Evolutionary conservation across 1,284 basidiomycete genomes (phyloP), one percentile per base, ranked within the genome.

Genomic region (Peniophora sp.): DNA sequence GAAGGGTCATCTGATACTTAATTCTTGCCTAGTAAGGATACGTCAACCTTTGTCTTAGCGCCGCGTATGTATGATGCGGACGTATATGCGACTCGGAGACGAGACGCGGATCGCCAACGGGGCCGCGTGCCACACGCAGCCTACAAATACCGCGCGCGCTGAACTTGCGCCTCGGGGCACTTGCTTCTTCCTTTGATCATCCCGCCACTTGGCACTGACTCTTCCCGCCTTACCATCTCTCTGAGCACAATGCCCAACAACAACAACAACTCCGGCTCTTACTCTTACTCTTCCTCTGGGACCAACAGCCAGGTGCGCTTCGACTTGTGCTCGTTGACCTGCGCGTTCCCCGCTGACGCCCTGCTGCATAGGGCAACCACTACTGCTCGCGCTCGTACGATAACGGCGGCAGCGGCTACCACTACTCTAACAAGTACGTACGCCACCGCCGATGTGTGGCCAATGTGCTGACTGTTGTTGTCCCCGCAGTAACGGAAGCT

Each of bases 391-490:
- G 78, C 44, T 65, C 74, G 58, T 71, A 71, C 36, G 66, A 68
- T 19, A 59, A 54, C 35, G 67, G 69, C 2, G 62, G 65, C 16
- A 65, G 53, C 32, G 72, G 75, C 0, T 82, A 81, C 52, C 81
- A 82, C 54, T 83, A 83, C 56, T 81, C 79, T 9, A 83, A 82
- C 64, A 56, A 25, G 75, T 75, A 55, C 2, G 68, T n/a, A 22
- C 34, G 64, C 23, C 12, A 25, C 6, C 25, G 50, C 3, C 27
- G 20, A 16, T n/a, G 17, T 41, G 38, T 19, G 2, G 9, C 38
- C 19, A 12, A 43, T 34, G 35, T 43, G n/a, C 12, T 14, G 16
- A 17, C 47, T 44, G n/a, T 35, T 24, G 2, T 2, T 53, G n/a
- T 23, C 53, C 34, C 47, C 35, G 16, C 56, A 80, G 78, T 22